These are phyloP conservation scores for Eimeria acervulina DNA, from an alignment of 169 alveolate species.

Conservation along the genomic window DNA sequence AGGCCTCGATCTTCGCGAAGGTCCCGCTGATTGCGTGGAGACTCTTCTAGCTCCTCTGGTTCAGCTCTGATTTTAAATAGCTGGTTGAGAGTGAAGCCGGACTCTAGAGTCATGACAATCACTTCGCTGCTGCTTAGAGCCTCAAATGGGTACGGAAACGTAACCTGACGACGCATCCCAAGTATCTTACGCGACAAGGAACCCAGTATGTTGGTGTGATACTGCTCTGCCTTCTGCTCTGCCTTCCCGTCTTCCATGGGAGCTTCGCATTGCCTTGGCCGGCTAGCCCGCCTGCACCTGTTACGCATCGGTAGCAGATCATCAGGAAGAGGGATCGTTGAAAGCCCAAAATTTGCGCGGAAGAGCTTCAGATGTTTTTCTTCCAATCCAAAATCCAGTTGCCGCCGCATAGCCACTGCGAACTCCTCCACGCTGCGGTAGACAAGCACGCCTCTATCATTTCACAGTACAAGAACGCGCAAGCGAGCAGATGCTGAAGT, in stretches of 20 bases:
- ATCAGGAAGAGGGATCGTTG: neutral
- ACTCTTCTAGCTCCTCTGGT: neutral
- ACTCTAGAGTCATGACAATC: constrained; percentile 67
- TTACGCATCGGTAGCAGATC: constrained; percentile 66
- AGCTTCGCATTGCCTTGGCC: neutral
- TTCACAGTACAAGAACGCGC: neutral
- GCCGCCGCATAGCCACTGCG: constrained; percentile 69
- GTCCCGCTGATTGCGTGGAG: neutral
- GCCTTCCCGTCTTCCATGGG: too few relatives aligned
- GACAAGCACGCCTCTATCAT: neutral
- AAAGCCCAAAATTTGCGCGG: constrained; percentile 65
- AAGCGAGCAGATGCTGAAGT: neutral
- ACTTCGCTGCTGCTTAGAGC: constrained; percentile 76
- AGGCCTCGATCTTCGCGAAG: neutral
- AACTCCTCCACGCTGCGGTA: constrained; percentile 69
- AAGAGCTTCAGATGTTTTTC: constrained; percentile 54
- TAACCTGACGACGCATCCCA: constrained; percentile 74
- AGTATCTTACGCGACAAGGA: constrained; percentile 67
- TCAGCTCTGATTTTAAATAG: constrained; percentile 29
- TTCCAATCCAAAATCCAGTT: constrained; percentile 75
- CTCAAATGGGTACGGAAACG: constrained; percentile 76
- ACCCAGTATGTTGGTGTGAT: constrained; percentile 38
- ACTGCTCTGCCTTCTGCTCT: neutral
- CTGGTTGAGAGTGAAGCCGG: constrained; percentile 76
- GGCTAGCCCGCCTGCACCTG: constrained; percentile 52